Evolutionary conservation across 352 stramenopile species (phyloP).

Genomic region (Globisporangium acanthophoron): DNA sequence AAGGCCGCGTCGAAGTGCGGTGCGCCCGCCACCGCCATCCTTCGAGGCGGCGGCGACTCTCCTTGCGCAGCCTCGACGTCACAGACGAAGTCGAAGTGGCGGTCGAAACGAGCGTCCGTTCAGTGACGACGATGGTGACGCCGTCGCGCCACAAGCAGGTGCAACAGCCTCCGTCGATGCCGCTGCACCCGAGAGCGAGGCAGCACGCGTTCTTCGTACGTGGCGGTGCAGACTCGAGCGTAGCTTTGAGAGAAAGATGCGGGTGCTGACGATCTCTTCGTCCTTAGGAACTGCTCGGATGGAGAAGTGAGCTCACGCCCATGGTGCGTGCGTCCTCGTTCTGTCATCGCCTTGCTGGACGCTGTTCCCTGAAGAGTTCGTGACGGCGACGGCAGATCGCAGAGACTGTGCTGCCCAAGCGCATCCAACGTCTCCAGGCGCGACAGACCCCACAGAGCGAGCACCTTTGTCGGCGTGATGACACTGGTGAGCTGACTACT

Average conservation of each 20-base stretch:
- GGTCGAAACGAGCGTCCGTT: neutral
- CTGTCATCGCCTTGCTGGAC: too few relatives aligned
- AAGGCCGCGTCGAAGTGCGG: constrained; percentile 13
- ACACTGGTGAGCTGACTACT: neutral
- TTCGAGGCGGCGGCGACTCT: too few relatives aligned
- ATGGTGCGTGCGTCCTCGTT: neutral
- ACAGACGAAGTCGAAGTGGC: too few relatives aligned
- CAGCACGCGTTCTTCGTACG: constrained; percentile 34
- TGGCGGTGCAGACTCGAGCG: neutral
- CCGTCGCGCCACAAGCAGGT: too few relatives aligned
- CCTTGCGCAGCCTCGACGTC: too few relatives aligned
- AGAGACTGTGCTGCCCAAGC: constrained; percentile 16
- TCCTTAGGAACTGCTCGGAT: constrained; percentile 21
- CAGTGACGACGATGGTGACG: neutral
- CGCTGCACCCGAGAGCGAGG: constrained; percentile 23
- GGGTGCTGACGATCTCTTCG: neutral
- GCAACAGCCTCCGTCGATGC: constrained; percentile 8
- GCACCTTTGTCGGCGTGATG: neutral
- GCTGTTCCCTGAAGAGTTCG: neutral
- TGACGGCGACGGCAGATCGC: neutral
- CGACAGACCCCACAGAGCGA: neutral
- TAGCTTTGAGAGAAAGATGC: neutral
- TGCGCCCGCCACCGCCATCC: neutral
- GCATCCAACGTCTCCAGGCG: constrained; percentile 27
- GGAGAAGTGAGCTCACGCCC: constrained; percentile 16